Conservation (phyloP, 176 grass and related monocot genomes). For the Eleusine coracana region DNA sequence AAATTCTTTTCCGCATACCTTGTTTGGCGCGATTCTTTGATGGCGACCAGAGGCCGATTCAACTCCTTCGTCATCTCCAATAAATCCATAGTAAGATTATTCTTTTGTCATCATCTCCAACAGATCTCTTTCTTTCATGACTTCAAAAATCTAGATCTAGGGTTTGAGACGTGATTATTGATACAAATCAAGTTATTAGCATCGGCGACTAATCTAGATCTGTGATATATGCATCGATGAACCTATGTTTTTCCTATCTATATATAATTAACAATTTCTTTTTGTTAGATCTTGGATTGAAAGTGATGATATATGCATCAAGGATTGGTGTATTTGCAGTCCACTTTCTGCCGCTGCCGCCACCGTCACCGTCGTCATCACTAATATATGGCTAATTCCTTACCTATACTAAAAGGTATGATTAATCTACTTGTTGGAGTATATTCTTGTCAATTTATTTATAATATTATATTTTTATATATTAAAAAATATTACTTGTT, state of each 20-base stretch:
- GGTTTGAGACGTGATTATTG: too few relatives aligned
- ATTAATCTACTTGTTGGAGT: background rate
- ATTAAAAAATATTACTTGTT: too few relatives aligned
- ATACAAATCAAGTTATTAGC: too few relatives aligned
- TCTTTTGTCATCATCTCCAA: background rate
- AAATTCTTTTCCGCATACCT: accelerated
- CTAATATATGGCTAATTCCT: background rate
- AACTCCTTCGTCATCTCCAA: too few relatives aligned
- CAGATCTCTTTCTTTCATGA: background rate
- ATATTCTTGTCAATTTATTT: too few relatives aligned
- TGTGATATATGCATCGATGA: background rate
- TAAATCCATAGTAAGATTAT: background rate
- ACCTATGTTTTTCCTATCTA: accelerated
- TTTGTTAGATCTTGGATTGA: background rate
- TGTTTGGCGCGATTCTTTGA: background rate
- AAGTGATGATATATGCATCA: too few relatives aligned
- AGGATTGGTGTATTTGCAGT: too few relatives aligned
- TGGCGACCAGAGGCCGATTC: background rate
- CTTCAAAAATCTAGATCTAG: background rate
- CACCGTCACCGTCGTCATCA: too few relatives aligned
- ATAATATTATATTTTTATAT: too few relatives aligned
- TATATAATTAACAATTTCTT: background rate
- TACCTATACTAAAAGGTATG: background rate
- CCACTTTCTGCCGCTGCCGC: too few relatives aligned
- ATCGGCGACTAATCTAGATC: background rate